A percentile compares a stretch with the other conserved stretches of the same genome.
These are phyloP conservation scores for Eremochloa ophiuroides DNA, from an alignment of 176 grass and related monocot genomes.

Conservation along the genomic window DNA sequence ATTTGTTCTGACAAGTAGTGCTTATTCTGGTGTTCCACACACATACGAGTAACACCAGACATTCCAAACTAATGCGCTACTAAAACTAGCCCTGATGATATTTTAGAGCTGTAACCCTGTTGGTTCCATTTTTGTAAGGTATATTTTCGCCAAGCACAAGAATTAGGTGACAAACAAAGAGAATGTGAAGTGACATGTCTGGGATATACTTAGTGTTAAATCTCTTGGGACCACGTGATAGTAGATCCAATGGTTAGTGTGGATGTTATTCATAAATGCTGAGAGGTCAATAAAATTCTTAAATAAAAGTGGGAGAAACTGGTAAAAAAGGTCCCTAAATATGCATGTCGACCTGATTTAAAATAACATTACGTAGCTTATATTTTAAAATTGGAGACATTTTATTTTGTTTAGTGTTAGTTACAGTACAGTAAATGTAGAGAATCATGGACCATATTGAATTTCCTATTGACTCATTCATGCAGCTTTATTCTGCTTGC, in stretches of 20 bases:
- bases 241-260: not conserved
- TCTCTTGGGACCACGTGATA: not conserved
- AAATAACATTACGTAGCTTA: not conserved
- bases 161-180: not conserved
- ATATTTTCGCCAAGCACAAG: not conserved
- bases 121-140: not conserved
- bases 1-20: not conserved
- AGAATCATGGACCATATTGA: not conserved
- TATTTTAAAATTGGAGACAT: not conserved
- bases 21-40: not conserved
- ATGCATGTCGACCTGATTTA: not conserved
- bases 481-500: not conserved
- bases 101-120: not conserved
- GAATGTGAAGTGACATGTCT: not conserved
- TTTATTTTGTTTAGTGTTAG: not conserved
- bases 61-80: not conserved
- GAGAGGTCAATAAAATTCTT: not conserved
- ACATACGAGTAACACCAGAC: not conserved
- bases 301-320: not conserved
- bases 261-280: not conserved
- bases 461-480: constrained; percentile 17
- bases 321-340: not conserved
- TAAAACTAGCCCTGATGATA: constrained; percentile 3
- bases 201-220: not conserved
- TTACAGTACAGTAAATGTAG: not conserved